These are phyloP conservation scores for Ramaria rubella DNA, from an alignment of 768 basidiomycete genomes.

Conservation along the genomic window DNA sequence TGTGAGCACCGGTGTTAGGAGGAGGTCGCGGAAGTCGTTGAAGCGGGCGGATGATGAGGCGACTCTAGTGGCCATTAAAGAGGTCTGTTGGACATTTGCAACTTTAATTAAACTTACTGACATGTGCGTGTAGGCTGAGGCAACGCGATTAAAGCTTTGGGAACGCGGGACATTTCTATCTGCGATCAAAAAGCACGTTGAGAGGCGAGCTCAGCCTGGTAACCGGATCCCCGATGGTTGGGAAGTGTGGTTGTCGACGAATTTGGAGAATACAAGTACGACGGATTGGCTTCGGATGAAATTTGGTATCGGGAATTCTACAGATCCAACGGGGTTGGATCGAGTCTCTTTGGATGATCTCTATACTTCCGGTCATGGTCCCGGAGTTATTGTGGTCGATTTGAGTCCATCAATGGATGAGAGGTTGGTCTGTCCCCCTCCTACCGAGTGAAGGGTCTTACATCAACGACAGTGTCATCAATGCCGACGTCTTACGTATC, in stretches of 20 bases:
- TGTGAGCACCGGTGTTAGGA: not conserved
- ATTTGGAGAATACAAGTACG: slow-evolving; percentile 65
- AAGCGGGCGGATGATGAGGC: slow-evolving; percentile 7
- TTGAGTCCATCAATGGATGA: slow-evolving; percentile 62
- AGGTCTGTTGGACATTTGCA: slow-evolving; percentile 36
- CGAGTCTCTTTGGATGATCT: slow-evolving; percentile 53
- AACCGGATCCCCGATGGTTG: slow-evolving; percentile 27
- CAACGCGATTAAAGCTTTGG: slow-evolving; percentile 53
- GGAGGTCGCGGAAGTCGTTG: not conserved
- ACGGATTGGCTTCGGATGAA: slow-evolving; percentile 78
- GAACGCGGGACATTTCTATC: slow-evolving; percentile 63
- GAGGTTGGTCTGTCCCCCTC: slow-evolving; percentile 37
- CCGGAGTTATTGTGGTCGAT: slow-evolving; percentile 72
- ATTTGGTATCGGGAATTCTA: slow-evolving; percentile 43
- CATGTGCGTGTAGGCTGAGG: not conserved
- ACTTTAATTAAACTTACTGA: not conserved
- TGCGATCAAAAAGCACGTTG: slow-evolving; percentile 30
- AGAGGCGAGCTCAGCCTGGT: not conserved
- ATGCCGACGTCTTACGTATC: slow-evolving; percentile 68
- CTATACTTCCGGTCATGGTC: slow-evolving; percentile 42
- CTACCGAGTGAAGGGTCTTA: not conserved
- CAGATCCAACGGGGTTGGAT: slow-evolving; percentile 24
- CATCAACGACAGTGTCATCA: slow-evolving; percentile 56
- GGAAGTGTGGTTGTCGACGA: slow-evolving; percentile 69
- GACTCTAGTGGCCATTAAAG: slow-evolving; percentile 5